phyloP scores from a whole-genome alignment of 2,329 filamentous ascomycete species.

The Aphanocladium album region DNA sequence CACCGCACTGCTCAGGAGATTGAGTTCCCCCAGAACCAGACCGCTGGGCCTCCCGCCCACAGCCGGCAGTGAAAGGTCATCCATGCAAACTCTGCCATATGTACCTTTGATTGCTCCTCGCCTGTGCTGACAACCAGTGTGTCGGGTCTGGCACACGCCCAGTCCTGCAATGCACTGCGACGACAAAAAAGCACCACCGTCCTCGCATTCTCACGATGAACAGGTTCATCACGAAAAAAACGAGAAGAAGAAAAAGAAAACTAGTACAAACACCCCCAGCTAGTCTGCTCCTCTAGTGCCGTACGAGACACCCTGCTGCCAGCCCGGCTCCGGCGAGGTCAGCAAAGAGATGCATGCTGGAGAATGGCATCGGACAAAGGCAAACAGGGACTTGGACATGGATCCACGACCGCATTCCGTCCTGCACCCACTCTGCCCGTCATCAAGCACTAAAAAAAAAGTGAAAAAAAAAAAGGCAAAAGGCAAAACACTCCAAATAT shows the following conservation, averaged over 20 bases:
- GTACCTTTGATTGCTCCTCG: no score
- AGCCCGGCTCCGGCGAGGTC: conserved; percentile 7
- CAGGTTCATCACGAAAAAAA: background rate
- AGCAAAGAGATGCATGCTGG: background rate
- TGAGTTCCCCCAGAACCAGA: conserved; percentile 6
- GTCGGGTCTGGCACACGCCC: background rate
- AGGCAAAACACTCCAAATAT: background rate
- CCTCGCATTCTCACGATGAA: background rate
- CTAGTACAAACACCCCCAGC: background rate
- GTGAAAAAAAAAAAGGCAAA: background rate
- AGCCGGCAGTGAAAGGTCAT: background rate
- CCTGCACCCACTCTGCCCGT: background rate
- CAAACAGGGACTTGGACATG: background rate
- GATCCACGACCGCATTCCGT: background rate
- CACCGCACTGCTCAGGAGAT: background rate
- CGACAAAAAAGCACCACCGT: background rate
- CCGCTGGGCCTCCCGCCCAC: background rate
- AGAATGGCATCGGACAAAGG: background rate
- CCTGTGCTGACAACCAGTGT: background rate
- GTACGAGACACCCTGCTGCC: background rate
- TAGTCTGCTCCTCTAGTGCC: background rate
- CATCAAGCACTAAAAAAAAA: background rate
- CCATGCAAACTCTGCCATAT: background rate
- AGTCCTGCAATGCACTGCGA: background rate
- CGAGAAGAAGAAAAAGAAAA: background rate